phyloP scores from a whole-genome alignment of 1,284 basidiomycete species.

The Trichosporon asahii region DNA sequence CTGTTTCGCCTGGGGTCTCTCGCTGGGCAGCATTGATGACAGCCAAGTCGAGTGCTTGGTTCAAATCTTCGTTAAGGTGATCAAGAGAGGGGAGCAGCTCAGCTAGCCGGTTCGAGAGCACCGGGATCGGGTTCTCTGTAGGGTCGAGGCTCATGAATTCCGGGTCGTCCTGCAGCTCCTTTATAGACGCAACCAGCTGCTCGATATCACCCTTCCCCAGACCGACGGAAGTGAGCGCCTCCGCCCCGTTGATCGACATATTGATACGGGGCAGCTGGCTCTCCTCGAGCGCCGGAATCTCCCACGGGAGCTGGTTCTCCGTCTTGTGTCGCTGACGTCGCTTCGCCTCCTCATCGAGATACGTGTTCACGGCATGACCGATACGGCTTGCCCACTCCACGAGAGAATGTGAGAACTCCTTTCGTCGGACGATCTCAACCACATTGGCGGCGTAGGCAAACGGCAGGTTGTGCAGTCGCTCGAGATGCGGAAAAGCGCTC shows the following conservation, averaged over 20 bases:
- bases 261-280: slow-evolving; percentile 61
- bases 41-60: slow-evolving; percentile 72
- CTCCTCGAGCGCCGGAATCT: slow-evolving; percentile 52
- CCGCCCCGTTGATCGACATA: slow-evolving; percentile 62
- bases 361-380: slow-evolving; percentile 73
- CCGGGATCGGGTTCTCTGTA: slow-evolving; percentile 57
- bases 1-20: not conserved
- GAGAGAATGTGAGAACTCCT: slow-evolving; percentile 75
- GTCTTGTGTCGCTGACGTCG: slow-evolving; percentile 71
- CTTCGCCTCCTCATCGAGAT: slow-evolving; percentile 66
- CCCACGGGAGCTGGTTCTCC: slow-evolving; percentile 75
- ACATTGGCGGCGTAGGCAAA: slow-evolving; percentile 91
- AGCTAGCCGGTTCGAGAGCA: slow-evolving; percentile 62
- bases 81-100: slow-evolving; percentile 72
- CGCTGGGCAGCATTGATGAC: slow-evolving; percentile 8
- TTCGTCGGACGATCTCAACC: slow-evolving; percentile 82
- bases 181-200: slow-evolving; percentile 63
- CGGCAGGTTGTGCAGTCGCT: slow-evolving; percentile 80
- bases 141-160: slow-evolving; percentile 34
- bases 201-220: slow-evolving; percentile 70
- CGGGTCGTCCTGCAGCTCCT: slow-evolving; percentile 51
- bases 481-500: slow-evolving; percentile 84
- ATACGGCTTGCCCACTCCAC: slow-evolving; percentile 72
- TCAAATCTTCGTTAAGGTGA: slow-evolving; percentile 67
- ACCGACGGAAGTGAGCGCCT: slow-evolving; percentile 40